A percentile compares a stretch with the other conserved stretches of the same genome.
Conservation (phyloP, 768 basidiomycete genomes). For the Auricularia sp. region DNA sequence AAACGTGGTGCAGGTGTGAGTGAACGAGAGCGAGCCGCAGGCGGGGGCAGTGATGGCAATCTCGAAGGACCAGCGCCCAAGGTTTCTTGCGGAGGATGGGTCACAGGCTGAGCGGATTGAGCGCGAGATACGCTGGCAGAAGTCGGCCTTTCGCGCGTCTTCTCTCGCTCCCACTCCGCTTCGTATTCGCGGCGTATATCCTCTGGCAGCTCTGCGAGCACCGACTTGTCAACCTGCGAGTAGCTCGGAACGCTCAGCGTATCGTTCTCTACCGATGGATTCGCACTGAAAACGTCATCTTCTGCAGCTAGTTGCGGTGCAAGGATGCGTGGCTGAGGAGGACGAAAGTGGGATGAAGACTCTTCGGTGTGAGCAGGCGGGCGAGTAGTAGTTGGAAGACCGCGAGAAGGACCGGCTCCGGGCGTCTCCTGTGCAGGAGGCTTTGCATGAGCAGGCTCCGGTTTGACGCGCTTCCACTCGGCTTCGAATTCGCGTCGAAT, state of each 20-base stretch:
- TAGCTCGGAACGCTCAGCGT: conserved; percentile 44
- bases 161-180: conserved; percentile 34
- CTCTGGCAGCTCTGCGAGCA: conserved; percentile 60
- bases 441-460: conserved; percentile 49
- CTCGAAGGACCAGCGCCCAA: not conserved
- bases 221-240: conserved; percentile 64
- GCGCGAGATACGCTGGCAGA: not conserved
- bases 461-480: conserved; percentile 32
- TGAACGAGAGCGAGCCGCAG: conserved; percentile 12
- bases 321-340: not conserved
- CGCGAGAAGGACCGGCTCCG: conserved; percentile 3
- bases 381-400: no score
- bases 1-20: conserved; percentile 16
- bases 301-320: not conserved
- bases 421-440: conserved; percentile 18
- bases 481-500: conserved; percentile 57
- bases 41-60: conserved; percentile 6
- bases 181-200: conserved; percentile 64
- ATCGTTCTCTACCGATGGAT: no score
- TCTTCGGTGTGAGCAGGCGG: no score
- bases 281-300: not conserved
- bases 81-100: not conserved
- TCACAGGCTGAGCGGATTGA: not conserved
- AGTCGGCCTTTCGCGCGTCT: not conserved
- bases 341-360: no score